Base-by-base conservation (phyloP, 495 filamentous ascomycete species). In the Neurospora sp. region DNA sequence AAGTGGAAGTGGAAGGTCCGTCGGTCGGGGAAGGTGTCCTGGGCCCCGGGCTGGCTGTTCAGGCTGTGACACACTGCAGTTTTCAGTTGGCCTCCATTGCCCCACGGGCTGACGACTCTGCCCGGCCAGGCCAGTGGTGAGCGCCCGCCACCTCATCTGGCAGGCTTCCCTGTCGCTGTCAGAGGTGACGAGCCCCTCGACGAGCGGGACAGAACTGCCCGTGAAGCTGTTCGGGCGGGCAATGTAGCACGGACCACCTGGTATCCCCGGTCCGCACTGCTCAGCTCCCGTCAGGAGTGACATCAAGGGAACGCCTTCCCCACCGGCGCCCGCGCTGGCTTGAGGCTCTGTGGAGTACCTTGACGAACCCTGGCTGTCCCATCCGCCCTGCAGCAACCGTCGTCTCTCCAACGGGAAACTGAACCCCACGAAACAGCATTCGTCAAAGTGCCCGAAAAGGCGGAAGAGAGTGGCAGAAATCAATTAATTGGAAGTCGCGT, bases 401-500 rank as follows among this genome's bases (percentile, higher is more conserved):
- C 53, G 53, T 61, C 53, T 61, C 53, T 61, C 22, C 53, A 61
- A 61, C 27, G 53, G 12, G 6, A 31, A 31, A 35, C 53, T 31
- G 12, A 61, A 65, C 27, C 53, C 53, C 53, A 61, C 20, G 12
- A 61, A 22, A 27, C 48, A 59, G 48, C 48, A 20, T 31, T 61
- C 53, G 14, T 65, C 53, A 65, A 35, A 61, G 53, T 61, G 53
- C 5, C 48, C 10, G 27, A 35, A 35, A 35, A 65, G 53, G 53
- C 53, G 53, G 53, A 37, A 65, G 7, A 65, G 14, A 10, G 27
- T 68, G 35, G 44, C 48, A 68, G 59, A 53, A 53, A 45, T 75
- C 72, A 75, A 76, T 78, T 74, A 76, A 65, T 65, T 35, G 14
- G 31, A 78, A 74, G 72, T 78, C 75, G 75, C 76, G 76, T 75